Base-by-base conservation (phyloP, 2,329 filamentous ascomycete species). In the Ceratocystis huliohia region DNA sequence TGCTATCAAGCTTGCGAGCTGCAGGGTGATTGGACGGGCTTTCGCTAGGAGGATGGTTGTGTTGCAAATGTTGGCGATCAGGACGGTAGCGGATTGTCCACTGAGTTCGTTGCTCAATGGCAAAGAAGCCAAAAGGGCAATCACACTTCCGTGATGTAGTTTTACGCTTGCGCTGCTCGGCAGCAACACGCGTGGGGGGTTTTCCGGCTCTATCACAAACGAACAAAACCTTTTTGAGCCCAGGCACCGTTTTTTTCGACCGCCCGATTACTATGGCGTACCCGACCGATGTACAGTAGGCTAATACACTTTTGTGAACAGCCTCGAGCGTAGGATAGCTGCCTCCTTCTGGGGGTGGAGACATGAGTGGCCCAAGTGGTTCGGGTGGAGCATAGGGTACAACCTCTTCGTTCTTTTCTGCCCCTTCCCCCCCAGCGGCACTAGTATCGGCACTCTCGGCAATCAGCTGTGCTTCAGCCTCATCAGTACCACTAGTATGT, bases 71-170 rank as follows among this genome's bases (percentile, higher is more conserved):
- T 64, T 77, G 72, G 5, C 78, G 74, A 69, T 86, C 81, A 1
- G 84, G 84, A 3, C 84, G 81, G 71, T 86, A 87, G 64, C 84
- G 79, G 67, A 87, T 81, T 0, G 83, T 84, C 84, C 84, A 87
- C 70, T 87, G 83, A 0, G 83, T 86, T 68, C 84, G 79, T 71
- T 86, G 83, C 73, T 87, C 84, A 48, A 87, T 84, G 66, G 84
- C 84, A 69, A 87, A 87, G 73, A 87, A 86, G n/a, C 84, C 84
- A 73, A 87, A 87, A 37, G 83, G 83, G 69, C 84, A 87, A 70
- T 86, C 84, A 71, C 84, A 87, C 71, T 87, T 87, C 59, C 84
- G 79, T n/a, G 84, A 87, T 7, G 84, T 86, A 0, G 84, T 87
- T 72, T 84, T 85, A 25, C 83, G 79, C 74, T 87, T 87, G 66